Base-by-base conservation (phyloP, 2,329 filamentous ascomycete species). In the Alternaria conjuncta region DNA sequence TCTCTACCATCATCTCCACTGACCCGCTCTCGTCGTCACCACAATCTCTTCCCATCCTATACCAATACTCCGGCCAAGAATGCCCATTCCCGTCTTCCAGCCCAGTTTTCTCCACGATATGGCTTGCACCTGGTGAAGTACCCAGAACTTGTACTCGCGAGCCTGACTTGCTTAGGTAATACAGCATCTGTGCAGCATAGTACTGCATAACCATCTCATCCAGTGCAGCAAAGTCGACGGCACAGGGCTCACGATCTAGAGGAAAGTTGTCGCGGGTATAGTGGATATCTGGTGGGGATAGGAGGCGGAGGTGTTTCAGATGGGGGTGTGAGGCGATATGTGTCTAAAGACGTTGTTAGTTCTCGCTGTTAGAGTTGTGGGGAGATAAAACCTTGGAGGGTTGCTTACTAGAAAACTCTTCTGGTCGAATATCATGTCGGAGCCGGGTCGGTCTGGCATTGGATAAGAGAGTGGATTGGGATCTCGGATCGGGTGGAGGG, bases 21-120 rank as follows among this genome's bases (percentile, higher is more conserved):
- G 32, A 36, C 8, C 32, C 32, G 0, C 0, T 36, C 32, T 36
- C 32, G 0, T 5, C 36, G 0, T 1, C n/a, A 41, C n/a, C 9
- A 41, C 0, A 10, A 1, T 0, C 36, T 0, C 36, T 1, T 41
- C 36, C 36, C 8, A 3, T 41, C 3, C 36, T 41, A 41, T 41
- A 41, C 15, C n/a, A 41, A 18, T 41, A 41, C 36, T 41, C 36
- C n/a, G 36, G 36, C 36, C 36, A 41, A 41, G 36, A 41, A 18
- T 41, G 15, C 3, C 36, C 36, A 41, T 41, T 18, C 8, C 36
- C 36, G 3, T 41, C 36, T 41, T 41, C n/a, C n/a, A 41, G n/a
- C 15, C 36, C 36, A 9, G 8, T 41, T 11, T 41, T 41, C 36
- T 41, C 15, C 32, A 36, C 8, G 15, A 36, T 36, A 9, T 36